Evolutionary conservation across 352 stramenopile genomes (phyloP).

Genomic region (Phytophthora pinifolia): DNA sequence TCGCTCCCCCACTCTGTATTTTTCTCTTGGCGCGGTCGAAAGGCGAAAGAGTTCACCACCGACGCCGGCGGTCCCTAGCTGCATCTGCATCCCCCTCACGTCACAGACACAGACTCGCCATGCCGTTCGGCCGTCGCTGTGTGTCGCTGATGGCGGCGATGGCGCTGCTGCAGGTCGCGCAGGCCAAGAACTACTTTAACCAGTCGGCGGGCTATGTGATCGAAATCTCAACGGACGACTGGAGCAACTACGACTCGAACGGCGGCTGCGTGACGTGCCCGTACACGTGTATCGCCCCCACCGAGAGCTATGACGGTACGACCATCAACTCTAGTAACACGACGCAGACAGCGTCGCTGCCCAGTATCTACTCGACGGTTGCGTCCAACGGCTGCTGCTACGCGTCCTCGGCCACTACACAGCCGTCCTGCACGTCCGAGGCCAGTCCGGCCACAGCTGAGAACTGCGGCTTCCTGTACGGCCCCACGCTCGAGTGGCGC

Average conservation of each 20-base stretch:
- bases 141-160: slow-evolving; percentile 12
- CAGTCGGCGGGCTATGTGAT: slow-evolving; percentile 66
- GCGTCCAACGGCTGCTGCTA: slow-evolving; percentile 85
- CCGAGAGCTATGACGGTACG: slow-evolving; percentile 70
- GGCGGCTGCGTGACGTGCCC: slow-evolving; percentile 85
- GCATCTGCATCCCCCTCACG: not conserved
- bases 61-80: slow-evolving; percentile 13
- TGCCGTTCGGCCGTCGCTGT: slow-evolving; percentile 10
- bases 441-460: slow-evolving; percentile 62
- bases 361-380: slow-evolving; percentile 69
- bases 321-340: slow-evolving; percentile 82
- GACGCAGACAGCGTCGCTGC: slow-evolving; percentile 66
- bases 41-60: slow-evolving; percentile 25
- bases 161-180: slow-evolving; percentile 17
- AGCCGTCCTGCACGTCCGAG: slow-evolving; percentile 61
- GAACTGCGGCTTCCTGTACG: slow-evolving; percentile 82
- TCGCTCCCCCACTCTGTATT: slow-evolving; percentile 37
- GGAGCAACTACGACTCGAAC: slow-evolving; percentile 83
- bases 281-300: slow-evolving; percentile 81
- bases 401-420: slow-evolving; percentile 48
- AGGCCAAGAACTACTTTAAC: slow-evolving; percentile 61
- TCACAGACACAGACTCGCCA: slow-evolving; percentile 2
- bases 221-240: slow-evolving; percentile 70
- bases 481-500: slow-evolving; percentile 82
- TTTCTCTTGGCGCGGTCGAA: slow-evolving; percentile 32